Evolutionary conservation across 345 rosid species (phyloP), one percentile per base, ranked within the genome.

Genomic region (Moricandia moricandioides): DNA sequence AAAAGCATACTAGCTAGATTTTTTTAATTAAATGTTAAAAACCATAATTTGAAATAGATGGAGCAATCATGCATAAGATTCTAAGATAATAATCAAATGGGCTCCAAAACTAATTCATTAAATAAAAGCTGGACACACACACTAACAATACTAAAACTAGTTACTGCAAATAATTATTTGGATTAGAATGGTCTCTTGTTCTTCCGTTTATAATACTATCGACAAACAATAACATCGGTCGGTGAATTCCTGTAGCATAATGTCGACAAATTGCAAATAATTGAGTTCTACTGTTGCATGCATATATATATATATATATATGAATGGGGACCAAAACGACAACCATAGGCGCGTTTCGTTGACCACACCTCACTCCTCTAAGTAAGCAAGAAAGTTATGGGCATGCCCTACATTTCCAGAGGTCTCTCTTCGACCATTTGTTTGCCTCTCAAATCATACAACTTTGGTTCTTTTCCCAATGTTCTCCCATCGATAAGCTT

Each of bases 301-400:
- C 30, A 76, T 51, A 65, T 55, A 55, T 1, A 55, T 4, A 47
- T 4, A 73, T 6, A 71, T 52, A 3, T 29, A 29, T 55, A 54
- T 18, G 65, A 62, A 56, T 76, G 80, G 75, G 75, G 66, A 43
- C 61, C 60, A 43, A 71, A 62, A 77, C 76, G 80, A 77, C 75
- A 56, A 26, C 71, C 33, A 77, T 31, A 31, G 54, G 54, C 71
- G 80, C 80, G 80, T 77, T 70, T 77, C 76, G 65, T 77, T 71
- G 76, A 77, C 80, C 65, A 45, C 55, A 45, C 55, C 76, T 24
- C 55, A 72, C 61, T 24, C 63, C 26, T 24, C 3, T 13, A 11
- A 17, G 59, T 6, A 35, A 26, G 40, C 45, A 56, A 17, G 29
- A 54, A 69, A 64, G 13, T 49, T 24, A 64, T 57, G 67, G 72